Evolutionary conservation across 2,329 filamentous ascomycete genomes (phyloP), one percentile per base, ranked within the genome.

Genomic region (Aspergillus vadensis): DNA sequence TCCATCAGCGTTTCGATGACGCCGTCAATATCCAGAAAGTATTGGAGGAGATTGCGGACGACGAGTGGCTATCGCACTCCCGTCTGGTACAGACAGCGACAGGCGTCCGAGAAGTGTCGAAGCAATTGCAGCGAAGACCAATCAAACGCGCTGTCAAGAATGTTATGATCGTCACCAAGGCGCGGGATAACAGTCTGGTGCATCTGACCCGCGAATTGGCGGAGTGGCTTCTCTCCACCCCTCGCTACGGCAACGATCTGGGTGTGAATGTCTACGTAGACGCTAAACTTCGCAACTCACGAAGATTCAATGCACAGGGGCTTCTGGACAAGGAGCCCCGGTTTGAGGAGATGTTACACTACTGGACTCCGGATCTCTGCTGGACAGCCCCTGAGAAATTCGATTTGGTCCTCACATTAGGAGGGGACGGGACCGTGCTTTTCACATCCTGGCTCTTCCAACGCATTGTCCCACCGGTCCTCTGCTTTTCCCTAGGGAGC

Each of bases 221-320:
- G 10, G 86, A 88, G 67, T 99, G 94, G 92, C 83, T 99, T 36
- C 85, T 99, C 62, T 86, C 85, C 63, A 97, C 92, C 2, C 92
- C 95, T 12, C 87, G 95, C 51, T 97, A 99, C 74, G 92, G 92
- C 47, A 92, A 87, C 57, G 88, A 95, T 63, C 75, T 95, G n/a
- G 95, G 95, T 14, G 90, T 99, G 57, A 97, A 94, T 70, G 95
- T 99, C 65, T 98, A 96, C 73, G 95, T 99, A n/a, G 95, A 99
- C 76, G 91, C 92, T 66, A 98, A 99, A 80, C 83, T 99, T 63
- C 88, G 88, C 69, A 88, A 88, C 69, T 96, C 92, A 5, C 93
- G 91, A 75, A 90, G 95, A 55, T 99, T 99, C 74, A 88, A 93
- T 70, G 87, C 91, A 2, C 79, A 86, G 4, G 86, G 87, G 30